Base-by-base conservation (phyloP, 2,329 filamentous ascomycete genomes). In the Sporothrix luriei region DNA sequence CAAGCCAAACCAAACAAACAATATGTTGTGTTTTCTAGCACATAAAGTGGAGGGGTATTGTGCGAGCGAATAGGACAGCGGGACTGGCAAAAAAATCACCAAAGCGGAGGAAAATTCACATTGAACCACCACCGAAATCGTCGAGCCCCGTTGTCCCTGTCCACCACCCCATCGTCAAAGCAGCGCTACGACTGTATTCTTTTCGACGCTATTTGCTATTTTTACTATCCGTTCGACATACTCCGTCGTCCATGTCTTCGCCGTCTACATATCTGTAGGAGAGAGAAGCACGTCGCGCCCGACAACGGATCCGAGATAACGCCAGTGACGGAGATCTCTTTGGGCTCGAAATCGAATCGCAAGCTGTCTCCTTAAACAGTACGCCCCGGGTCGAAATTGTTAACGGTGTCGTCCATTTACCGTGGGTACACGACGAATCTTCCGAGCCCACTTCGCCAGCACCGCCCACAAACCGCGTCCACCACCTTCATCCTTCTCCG, bases 51-150 rank as follows among this genome's bases (percentile, higher is more conserved):
- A 66, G 64, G 29, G 64, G 64, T 4, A 38, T 49, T 62, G 48
- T 51, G 48, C 38, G 49, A 21, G 33, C 64, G 64, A 66, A 66
- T 66, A 66, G 51, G 64, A 46, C 64, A 33, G 64, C 64, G n/a
- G 64, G 64, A 55, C 64, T 43, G 49, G 49, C 64, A 66, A 66
- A 66, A 66, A 66, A 66, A 66, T 55, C 62, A 66, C 62, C 62
- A 33, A 55, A 66, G 29, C 49, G 64, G 46, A 21, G 49, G 64
- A 66, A 66, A 66, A 54, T 54, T 66, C 48, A 66, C 62, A 65
- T 65, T 66, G 48, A 55, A 55, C 64, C 64, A 66, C 48, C 48
- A 66, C 49, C 64, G 49, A 66, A 66, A 66, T 46, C 64, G 64
- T 65, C 46, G 62, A 65, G 62, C 62, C 62, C 62, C 46, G 46